These are phyloP conservation scores for Phytophthora ramorum DNA, from an alignment of 352 stramenopile genomes.

Conservation along the genomic window DNA sequence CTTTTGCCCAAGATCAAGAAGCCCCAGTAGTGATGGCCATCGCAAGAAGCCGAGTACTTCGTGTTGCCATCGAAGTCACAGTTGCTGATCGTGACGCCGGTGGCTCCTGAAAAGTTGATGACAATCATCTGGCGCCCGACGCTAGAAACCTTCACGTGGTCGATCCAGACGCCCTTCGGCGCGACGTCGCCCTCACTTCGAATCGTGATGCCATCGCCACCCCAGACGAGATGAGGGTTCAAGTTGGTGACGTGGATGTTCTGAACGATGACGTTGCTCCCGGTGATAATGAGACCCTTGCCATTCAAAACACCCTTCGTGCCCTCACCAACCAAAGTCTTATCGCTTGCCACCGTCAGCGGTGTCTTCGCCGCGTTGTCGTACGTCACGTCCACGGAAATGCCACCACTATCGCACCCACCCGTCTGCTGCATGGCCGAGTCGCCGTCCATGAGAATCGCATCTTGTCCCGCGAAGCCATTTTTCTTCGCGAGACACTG, in stretches of 20 bases:
- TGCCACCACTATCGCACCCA: slow-evolving; percentile 24
- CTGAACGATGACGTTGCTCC: slow-evolving; percentile 44
- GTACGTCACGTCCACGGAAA: slow-evolving; percentile 26
- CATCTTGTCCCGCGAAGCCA: slow-evolving; percentile 45
- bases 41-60: too few species aligned
- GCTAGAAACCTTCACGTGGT: too few species aligned
- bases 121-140: too few species aligned
- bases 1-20: slow-evolving; percentile 27
- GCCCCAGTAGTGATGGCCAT: slow-evolving; percentile 52
- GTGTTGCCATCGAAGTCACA: too few species aligned
- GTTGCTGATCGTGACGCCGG: too few species aligned
- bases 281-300: slow-evolving; percentile 34
- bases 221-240: slow-evolving; percentile 38
- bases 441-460: slow-evolving; percentile 33
- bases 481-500: slow-evolving; percentile 48
- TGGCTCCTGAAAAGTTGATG: too few species aligned
- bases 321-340: slow-evolving; percentile 37
- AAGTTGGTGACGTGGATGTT: slow-evolving; percentile 48
- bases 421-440: slow-evolving; percentile 32
- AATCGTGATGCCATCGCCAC: slow-evolving; percentile 35
- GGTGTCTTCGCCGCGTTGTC: slow-evolving; percentile 28
- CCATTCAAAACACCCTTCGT: slow-evolving; percentile 38
- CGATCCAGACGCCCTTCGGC: too few species aligned
- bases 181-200: too few species aligned
- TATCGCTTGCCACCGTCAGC: slow-evolving; percentile 26